phyloP scores from a whole-genome alignment of 768 basidiomycete species.

The Boletus subparvulus region DNA sequence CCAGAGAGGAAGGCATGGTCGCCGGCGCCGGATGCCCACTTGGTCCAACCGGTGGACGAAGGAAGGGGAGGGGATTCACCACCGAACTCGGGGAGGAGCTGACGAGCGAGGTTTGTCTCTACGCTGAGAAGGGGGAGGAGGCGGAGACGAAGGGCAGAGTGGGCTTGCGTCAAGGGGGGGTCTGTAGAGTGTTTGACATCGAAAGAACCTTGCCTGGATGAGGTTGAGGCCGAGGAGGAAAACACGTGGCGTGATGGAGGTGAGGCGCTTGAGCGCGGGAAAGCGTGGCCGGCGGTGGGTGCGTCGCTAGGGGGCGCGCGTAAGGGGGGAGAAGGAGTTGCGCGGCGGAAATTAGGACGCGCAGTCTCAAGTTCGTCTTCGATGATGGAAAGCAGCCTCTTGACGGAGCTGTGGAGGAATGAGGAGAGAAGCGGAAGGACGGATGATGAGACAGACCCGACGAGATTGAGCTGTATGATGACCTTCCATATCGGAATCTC shows the following conservation, averaged over 20 bases:
- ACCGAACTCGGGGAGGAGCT: conserved; percentile 45
- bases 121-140: conserved; percentile 55
- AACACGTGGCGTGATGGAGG: neutral
- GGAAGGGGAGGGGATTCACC: conserved; percentile 28
- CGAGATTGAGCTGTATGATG: conserved; percentile 69
- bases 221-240: neutral
- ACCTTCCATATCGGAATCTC: conserved; percentile 62
- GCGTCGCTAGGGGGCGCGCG: neutral
- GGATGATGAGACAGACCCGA: conserved; percentile 41
- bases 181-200: neutral
- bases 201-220: neutral
- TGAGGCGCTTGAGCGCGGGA: too few relatives aligned
- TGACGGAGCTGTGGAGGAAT: conserved; percentile 47
- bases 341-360: neutral
- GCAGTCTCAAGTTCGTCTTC: conserved; percentile 38
- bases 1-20: neutral
- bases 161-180: conserved; percentile 23
- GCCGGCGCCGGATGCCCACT: conserved; percentile 21
- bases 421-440: neutral
- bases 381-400: conserved; percentile 54
- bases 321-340: too few relatives aligned
- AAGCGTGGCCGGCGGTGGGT: neutral
- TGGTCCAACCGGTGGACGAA: conserved; percentile 23
- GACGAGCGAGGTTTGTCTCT: conserved; percentile 50
- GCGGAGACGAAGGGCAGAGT: conserved; percentile 35